Base-by-base conservation (phyloP, 2,329 filamentous ascomycete genomes). In the Pseudogymnoascus sp. region DNA sequence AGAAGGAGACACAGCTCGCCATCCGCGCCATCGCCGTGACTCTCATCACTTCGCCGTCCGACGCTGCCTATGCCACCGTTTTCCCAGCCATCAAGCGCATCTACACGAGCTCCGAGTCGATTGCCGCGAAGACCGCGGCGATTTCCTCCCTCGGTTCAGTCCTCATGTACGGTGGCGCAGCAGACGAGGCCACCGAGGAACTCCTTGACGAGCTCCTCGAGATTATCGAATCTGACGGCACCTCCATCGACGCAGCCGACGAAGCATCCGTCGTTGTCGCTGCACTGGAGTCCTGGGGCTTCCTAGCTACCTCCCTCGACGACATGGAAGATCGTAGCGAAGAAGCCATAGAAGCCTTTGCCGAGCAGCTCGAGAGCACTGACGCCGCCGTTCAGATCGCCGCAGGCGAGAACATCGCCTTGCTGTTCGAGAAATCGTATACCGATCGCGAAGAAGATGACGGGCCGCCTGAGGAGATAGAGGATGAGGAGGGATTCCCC, bases 341-440 rank as follows among this genome's bases (percentile, higher is more conserved):
- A 69, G 77, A 82, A 16, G 84, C 86, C 1, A 82, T 89, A 70
- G 85, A 89, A 42, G 83, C 84, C 1, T 87, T 90, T 67, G 82
- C 88, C 31, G 88, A 90, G 46, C 88, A 91, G 73, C 81, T 91
- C 23, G 82, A 88, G 44, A 87, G 84, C 68, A 79, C 78, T 40
- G 83, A 87, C 64, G 75, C 82, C 0, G 74, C 76, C 7, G 87
- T 90, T 0, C 87, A 89, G 69, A 83, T 89, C 59, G 86, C 88
- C 0, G 85, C 88, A 0, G 88, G 87, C 14, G 86, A 90, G 71
- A 88, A 88, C 69, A 89, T 91, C 67, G 88, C 88, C 0, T 75
- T 90, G 1, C 75, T 90, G 1, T 90, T 85, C 71, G 88, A 91
- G 71, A 89, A 89, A 73, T 88, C 66, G 65, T 77, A 67, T 5